These are phyloP conservation scores for Xylariaceae sp. DNA, from an alignment of 2,329 filamentous ascomycete genomes.

Conservation along the genomic window DNA sequence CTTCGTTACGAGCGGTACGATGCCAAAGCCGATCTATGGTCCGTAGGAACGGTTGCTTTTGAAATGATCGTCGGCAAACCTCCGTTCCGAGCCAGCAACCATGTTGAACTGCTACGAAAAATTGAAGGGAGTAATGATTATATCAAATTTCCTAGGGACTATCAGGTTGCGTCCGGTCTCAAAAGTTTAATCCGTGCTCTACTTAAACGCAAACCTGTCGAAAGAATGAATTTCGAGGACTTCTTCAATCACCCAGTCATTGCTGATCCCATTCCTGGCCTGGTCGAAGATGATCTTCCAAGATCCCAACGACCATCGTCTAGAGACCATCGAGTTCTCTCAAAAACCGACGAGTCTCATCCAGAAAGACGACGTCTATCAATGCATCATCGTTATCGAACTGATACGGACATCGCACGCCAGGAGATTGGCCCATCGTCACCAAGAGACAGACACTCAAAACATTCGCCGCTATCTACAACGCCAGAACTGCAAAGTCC, in stretches of 20 bases:
- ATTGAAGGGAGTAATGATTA: constrained; percentile 86
- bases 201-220: constrained; percentile 78
- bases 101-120: constrained; percentile 86
- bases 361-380: constrained; percentile 36
- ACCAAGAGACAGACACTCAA: constrained; percentile 41
- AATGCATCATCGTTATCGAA: constrained; percentile 38
- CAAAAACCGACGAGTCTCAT: constrained; percentile 33
- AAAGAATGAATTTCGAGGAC: constrained; percentile 78
- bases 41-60: constrained; percentile 88
- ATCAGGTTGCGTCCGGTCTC: constrained; percentile 67
- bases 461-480: constrained; percentile 43
- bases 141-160: constrained; percentile 76
- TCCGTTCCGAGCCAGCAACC: constrained; percentile 87
- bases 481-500: constrained; percentile 36
- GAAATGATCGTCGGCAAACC: constrained; percentile 92
- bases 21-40: constrained; percentile 96
- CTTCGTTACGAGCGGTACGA: constrained; percentile 96
- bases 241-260: constrained; percentile 78
- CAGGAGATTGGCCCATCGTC: constrained; percentile 37
- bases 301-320: constrained; percentile 34
- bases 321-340: constrained; percentile 35
- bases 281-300: constrained; percentile 72
- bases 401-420: constrained; percentile 36
- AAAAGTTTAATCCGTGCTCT: constrained; percentile 76
- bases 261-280: constrained; percentile 69